phyloP scores from a whole-genome alignment of 2,329 filamentous ascomycete species.

The Cercospora janseana region DNA sequence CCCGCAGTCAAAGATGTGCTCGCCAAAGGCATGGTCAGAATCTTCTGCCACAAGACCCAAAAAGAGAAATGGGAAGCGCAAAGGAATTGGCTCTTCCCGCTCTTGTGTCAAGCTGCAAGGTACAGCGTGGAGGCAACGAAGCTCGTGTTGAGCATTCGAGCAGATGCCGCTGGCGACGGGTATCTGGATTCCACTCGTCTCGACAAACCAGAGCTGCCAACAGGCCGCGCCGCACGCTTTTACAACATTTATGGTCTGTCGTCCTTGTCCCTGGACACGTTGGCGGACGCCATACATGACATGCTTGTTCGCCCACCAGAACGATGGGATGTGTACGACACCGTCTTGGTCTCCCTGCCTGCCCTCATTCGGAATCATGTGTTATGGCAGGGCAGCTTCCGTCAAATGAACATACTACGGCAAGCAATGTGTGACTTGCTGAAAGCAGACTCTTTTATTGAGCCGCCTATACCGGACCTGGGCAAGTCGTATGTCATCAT shows the following conservation, averaged over 20 bases:
- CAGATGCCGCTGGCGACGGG: constrained; percentile 26
- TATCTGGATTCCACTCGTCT: constrained; percentile 19
- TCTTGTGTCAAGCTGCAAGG: constrained; percentile 24
- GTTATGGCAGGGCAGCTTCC: constrained; percentile 71
- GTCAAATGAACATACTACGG: constrained; percentile 73
- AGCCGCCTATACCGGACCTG: constrained; percentile 75
- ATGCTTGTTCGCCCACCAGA: constrained; percentile 19
- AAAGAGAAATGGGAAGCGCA: constrained; percentile 29
- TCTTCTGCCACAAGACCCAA: constrained; percentile 28
- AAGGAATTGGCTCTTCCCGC: constrained; percentile 29
- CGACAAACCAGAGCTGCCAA: not conserved
- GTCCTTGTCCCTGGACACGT: constrained; percentile 19
- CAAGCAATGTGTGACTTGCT: constrained; percentile 79
- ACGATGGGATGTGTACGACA: constrained; percentile 62
- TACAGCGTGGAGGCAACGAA: constrained; percentile 24
- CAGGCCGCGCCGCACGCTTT: constrained; percentile 8
- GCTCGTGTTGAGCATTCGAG: constrained; percentile 25
- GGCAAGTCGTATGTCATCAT: constrained; percentile 86
- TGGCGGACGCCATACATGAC: constrained; percentile 23
- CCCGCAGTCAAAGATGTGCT: constrained; percentile 22
- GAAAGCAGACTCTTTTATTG: constrained; percentile 70
- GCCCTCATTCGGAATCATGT: constrained; percentile 88
- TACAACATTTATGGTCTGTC: constrained; percentile 22
- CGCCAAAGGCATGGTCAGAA: constrained; percentile 24
- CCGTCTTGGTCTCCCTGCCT: constrained; percentile 79